These are phyloP conservation scores for Mycena epipterygia DNA, from an alignment of 768 basidiomycete species.

Conservation along the genomic window DNA sequence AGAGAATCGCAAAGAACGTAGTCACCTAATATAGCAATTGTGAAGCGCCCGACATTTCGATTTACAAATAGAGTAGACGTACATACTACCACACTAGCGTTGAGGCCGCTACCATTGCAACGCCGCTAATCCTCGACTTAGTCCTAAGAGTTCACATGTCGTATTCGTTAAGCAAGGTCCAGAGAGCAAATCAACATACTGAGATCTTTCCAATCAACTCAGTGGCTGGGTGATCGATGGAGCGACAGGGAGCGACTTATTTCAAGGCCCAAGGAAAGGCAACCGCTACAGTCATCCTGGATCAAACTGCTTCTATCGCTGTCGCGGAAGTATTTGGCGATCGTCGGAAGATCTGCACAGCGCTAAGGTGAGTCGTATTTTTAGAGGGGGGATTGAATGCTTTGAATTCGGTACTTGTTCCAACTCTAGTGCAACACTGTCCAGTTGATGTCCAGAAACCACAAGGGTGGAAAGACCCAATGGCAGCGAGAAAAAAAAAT, in stretches of 20 bases:
- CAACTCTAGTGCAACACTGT: background rate
- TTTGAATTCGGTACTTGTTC: conserved; percentile 7
- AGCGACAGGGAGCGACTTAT: too few relatives aligned
- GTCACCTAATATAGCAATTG: background rate
- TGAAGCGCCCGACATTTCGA: background rate
- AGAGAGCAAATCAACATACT: background rate
- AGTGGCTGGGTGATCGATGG: background rate
- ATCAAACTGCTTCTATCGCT: background rate
- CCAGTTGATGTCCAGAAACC: too few relatives aligned
- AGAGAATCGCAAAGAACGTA: background rate
- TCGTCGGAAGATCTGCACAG: conserved; percentile 16
- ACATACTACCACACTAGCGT: too few relatives aligned
- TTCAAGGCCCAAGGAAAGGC: background rate
- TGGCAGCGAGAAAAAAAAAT: background rate
- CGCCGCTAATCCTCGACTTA: background rate
- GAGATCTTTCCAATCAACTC: too few relatives aligned
- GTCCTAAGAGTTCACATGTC: conserved; percentile 10
- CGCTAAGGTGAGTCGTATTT: background rate
- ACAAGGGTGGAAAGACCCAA: background rate
- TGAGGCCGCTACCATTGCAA: conserved; percentile 20
- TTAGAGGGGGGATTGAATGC: background rate
- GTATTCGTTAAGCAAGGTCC: conserved; percentile 13
- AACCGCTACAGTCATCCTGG: background rate
- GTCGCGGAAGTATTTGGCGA: conserved; percentile 14
- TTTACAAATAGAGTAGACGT: background rate